Conservation (phyloP, 768 basidiomycete genomes). For the Lenzites betulinus region DNA sequence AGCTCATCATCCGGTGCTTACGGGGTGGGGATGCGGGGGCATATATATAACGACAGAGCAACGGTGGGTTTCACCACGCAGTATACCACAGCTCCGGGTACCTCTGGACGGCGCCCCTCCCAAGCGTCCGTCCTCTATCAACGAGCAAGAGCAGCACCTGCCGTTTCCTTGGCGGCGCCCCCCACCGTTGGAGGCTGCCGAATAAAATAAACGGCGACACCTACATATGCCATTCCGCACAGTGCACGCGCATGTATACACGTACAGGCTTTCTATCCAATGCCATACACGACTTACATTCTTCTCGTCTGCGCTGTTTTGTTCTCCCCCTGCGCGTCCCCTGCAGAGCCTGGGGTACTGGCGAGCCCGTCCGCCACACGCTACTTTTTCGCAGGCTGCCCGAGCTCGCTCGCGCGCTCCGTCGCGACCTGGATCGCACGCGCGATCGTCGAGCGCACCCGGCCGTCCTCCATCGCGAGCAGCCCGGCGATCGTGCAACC, state of each 20-base stretch:
- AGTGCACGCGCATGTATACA: neutral
- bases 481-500: slow-evolving; percentile 99
- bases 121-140: slow-evolving; percentile 7
- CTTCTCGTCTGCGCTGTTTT: neutral
- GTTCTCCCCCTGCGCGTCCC: neutral
- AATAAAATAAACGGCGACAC: slow-evolving; percentile 30
- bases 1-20: no score
- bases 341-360: no score
- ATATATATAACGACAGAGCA: no score
- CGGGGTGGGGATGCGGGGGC: no score
- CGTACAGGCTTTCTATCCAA: neutral
- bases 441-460: slow-evolving; percentile 92
- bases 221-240: neutral
- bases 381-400: slow-evolving; percentile 64
- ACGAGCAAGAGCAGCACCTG: slow-evolving; percentile 21
- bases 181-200: slow-evolving; percentile 27
- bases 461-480: slow-evolving; percentile 90
- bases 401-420: slow-evolving; percentile 82
- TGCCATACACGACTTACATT: slow-evolving; percentile 1
- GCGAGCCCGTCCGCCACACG: no score
- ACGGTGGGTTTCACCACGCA: neutral
- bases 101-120: slow-evolving; percentile 9
- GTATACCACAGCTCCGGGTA: slow-evolving; percentile 1
- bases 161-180: slow-evolving; percentile 30
- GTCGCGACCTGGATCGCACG: slow-evolving; percentile 94